These are phyloP conservation scores for Patellaria atrata DNA, from an alignment of 495 filamentous ascomycete genomes.

Conservation along the genomic window DNA sequence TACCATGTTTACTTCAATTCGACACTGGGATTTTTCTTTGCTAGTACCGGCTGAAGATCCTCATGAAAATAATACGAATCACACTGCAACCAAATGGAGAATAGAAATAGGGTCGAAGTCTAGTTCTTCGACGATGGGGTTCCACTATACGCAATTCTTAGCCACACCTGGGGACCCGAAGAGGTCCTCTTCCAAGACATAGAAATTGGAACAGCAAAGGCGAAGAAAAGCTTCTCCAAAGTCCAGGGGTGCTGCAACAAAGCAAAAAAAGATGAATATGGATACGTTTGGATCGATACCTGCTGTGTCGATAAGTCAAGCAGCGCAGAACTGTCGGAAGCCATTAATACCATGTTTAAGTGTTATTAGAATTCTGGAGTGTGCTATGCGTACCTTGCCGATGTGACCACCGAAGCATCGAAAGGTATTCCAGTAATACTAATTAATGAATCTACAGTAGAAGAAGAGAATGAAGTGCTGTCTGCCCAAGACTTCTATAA, in stretches of 20 bases:
- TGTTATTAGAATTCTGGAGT: conserved; percentile 8
- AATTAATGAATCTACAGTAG: background rate
- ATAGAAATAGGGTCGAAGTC: no score
- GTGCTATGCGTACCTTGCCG: conserved; percentile 14
- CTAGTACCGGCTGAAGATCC: no score
- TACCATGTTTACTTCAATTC: no score
- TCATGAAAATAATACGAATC: no score
- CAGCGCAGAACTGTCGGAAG: conserved; percentile 27
- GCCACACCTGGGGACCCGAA: conserved; percentile 25
- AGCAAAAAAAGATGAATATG: conserved; percentile 9
- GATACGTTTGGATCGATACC: conserved; percentile 32
- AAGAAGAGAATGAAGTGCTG: background rate
- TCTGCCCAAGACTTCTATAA: background rate
- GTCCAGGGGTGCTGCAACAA: conserved; percentile 12
- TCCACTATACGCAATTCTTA: conserved; percentile 6
- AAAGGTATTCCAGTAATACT: background rate
- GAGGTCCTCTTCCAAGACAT: conserved; percentile 27
- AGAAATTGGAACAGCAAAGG: background rate
- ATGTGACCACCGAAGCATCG: no score
- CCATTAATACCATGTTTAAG: conserved; percentile 33
- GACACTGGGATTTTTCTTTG: no score
- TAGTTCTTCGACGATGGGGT: background rate
- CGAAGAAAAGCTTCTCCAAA: conserved; percentile 18
- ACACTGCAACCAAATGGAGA: no score
- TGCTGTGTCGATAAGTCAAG: conserved; percentile 29